Base-by-base conservation (phyloP, 306 rosid genomes). In the Cucumis hystrix region DNA sequence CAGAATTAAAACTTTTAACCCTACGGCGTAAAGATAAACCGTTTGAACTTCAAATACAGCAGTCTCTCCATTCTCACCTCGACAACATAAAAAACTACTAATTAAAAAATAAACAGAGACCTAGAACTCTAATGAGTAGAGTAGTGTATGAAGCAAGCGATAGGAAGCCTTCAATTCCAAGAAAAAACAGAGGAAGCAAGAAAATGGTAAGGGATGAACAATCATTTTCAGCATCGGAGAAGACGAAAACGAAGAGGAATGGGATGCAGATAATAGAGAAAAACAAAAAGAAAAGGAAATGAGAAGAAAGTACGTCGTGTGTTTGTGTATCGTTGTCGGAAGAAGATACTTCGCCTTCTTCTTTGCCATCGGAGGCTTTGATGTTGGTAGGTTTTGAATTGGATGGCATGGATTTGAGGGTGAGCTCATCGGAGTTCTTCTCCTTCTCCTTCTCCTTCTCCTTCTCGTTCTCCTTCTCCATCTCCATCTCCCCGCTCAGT, bases 321-420 rank as follows among this genome's bases (percentile, higher is more conserved):
- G 76, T 87, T 15, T 86, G 81, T 15, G 76, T 87, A 17, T 77
- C 74, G 37, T 63, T 77, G 28, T 77, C 80, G 41, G 88, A 89
- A 59, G 96, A 90, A 51, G 92, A 87, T 25, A 90, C 84, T 79
- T 94, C 98, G 82, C 98, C 98, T 82, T 94, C 98, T 86, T 94
- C 98, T 85, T 84, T 87, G 83, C 66, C 25, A 71, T 81, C 82
- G 80, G 86, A 69, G 18, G 86, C 81, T 51, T 75, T 49, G 13
- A 52, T 15, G 51, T 71, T 49, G 16, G 61, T 17, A 54, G 73
- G 87, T 60, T 59, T 64, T 47, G 51, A 45, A 58, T 33, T 76
- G 37, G 83, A 68, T 20, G 80, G 78, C 69, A 62, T 63, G 55
- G 85, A 69, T 79, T 62, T 37, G 49, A 72, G 76, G 61, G 58